Percentiles rank a stretch among this genome's conserved stretches.
Conservation (phyloP, 129 eudicot species). For the Saussurea involucrata region DNA sequence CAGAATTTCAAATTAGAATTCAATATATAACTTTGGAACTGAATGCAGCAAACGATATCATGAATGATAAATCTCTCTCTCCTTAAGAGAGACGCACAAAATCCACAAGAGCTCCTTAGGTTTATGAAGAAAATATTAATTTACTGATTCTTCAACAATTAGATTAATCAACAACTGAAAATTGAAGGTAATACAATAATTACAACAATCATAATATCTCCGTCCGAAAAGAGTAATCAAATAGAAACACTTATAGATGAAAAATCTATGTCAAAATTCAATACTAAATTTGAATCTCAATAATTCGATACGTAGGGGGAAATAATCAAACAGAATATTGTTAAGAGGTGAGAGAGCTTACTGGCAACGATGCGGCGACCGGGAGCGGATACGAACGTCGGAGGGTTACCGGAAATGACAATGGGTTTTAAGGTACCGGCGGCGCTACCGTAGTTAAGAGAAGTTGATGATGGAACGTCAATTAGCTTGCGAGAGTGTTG, state of each 20-base stretch:
- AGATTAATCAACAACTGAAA: background rate
- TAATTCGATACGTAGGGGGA: background rate
- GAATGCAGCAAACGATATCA: background rate
- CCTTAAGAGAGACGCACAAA: background rate
- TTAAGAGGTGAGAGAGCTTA: conserved; percentile 16
- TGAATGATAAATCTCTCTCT: background rate
- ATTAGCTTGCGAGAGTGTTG: conserved; percentile 26
- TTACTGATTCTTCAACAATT: background rate
- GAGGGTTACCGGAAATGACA: conserved; percentile 64
- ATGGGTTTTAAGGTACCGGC: conserved; percentile 56
- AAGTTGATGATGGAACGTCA: conserved; percentile 20
- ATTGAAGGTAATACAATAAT: background rate
- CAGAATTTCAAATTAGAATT: conserved; percentile 11
- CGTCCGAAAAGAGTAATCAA: background rate
- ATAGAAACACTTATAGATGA: background rate
- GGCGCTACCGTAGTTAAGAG: conserved; percentile 6
- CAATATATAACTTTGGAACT: background rate
- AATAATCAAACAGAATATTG: background rate
- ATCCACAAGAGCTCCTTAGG: background rate
- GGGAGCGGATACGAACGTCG: conserved; percentile 90
- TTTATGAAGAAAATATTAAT: background rate
- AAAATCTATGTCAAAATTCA: background rate
- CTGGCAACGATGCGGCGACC: conserved; percentile 93
- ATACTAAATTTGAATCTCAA: background rate
- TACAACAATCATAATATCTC: background rate